Evolutionary conservation across 257 asterid species (phyloP).

Genomic region (Fraxinus pennsylvanica): DNA sequence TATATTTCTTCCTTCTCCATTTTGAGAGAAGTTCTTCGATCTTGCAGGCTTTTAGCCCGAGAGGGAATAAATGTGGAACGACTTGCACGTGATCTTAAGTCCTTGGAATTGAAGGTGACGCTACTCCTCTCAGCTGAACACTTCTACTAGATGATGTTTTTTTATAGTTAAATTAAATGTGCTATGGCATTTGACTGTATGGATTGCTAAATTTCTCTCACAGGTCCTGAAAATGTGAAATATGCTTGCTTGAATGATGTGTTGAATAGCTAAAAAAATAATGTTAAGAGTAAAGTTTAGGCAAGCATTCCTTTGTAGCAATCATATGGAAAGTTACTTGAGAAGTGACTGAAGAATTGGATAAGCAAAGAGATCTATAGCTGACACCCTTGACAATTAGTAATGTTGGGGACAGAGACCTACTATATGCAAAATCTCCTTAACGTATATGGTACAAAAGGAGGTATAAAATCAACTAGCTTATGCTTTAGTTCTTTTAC

Average conservation of each 20-base stretch:
- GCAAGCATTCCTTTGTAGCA: background rate
- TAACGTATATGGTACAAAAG: background rate
- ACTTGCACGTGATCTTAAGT: slow-evolving; percentile 96
- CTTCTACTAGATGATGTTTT: slow-evolving; percentile 2
- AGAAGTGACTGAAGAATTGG: no score
- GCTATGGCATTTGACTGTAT: slow-evolving; percentile 7
- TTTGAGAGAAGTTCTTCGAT: background rate
- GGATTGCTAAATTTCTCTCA: background rate
- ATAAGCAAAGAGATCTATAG: background rate
- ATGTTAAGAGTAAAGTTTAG: background rate
- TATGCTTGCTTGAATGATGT: background rate
- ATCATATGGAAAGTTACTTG: background rate
- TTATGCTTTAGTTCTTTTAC: background rate
- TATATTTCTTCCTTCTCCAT: background rate
- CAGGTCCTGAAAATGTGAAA: background rate
- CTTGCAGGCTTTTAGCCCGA: slow-evolving; percentile 78
- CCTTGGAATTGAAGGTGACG: slow-evolving; percentile 82
- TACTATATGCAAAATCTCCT: background rate
- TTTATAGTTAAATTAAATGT: background rate
- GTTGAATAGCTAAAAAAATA: background rate
- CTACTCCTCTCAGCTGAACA: background rate
- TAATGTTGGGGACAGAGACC: no score
- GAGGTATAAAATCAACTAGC: background rate
- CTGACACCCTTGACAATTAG: background rate
- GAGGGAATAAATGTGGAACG: slow-evolving; percentile 97